Conservation (phyloP, 352 stramenopile species). For the Pythium dissotocum region DNA sequence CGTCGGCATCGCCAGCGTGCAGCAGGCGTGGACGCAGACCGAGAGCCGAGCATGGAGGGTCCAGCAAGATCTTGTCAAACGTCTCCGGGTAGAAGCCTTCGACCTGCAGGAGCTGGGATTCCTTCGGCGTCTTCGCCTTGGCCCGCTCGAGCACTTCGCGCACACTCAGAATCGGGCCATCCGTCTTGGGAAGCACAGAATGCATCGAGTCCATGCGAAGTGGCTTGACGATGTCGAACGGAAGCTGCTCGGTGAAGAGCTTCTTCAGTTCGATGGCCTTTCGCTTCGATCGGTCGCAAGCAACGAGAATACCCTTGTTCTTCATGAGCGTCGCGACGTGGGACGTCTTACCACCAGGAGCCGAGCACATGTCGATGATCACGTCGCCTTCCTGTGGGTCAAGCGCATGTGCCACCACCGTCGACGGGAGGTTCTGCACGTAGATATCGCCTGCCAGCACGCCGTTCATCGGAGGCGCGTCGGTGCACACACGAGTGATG, state of each 20-base stretch:
- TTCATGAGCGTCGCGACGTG: conserved; percentile 92
- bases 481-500: conserved; percentile 68
- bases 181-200: conserved; percentile 60
- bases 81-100: conserved; percentile 90
- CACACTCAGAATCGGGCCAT: conserved; percentile 41
- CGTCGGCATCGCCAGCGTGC: conserved; percentile 69
- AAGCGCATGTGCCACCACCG: conserved; percentile 90
- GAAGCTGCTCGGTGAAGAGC: conserved; percentile 66
- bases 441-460: conserved; percentile 85
- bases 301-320: conserved; percentile 82
- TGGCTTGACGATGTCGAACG: conserved; percentile 57
- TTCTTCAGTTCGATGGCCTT: conserved; percentile 83
- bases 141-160: conserved; percentile 61
- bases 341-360: conserved; percentile 92
- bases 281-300: conserved; percentile 90
- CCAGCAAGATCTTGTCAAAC: conserved; percentile 93
- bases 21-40: conserved; percentile 91
- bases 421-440: conserved; percentile 93
- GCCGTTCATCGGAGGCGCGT: conserved; percentile 89
- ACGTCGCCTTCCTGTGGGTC: conserved; percentile 80
- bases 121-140: conserved; percentile 39
- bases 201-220: conserved; percentile 89
- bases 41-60: conserved; percentile 91
- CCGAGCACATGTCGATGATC: conserved; percentile 94
- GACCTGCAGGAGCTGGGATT: conserved; percentile 75